Conservation (phyloP, 129 eudicot species). For the Saposhnikovia divaricata region DNA sequence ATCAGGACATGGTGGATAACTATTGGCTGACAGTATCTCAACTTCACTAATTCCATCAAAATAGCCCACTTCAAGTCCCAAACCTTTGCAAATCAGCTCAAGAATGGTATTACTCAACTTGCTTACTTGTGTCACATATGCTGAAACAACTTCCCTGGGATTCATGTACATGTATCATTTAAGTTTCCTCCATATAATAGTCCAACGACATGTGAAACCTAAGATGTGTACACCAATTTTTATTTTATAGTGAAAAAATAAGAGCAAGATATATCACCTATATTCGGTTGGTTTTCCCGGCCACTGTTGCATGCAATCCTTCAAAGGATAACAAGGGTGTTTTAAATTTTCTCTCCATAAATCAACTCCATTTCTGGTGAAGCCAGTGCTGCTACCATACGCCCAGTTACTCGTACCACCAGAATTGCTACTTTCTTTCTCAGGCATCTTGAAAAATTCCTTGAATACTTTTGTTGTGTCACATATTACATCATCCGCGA, state of each 20-base stretch:
- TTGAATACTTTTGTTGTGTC: not conserved
- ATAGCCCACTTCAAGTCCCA: slow-evolving; percentile 49
- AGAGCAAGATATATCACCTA: not conserved
- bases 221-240: not conserved
- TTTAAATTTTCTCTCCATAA: slow-evolving; percentile 16
- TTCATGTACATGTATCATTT: not conserved
- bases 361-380: slow-evolving; percentile 12
- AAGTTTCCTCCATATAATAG: not conserved
- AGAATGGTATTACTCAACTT: slow-evolving; percentile 44
- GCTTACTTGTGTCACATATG: slow-evolving; percentile 32
- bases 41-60: slow-evolving; percentile 39
- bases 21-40: slow-evolving; percentile 38
- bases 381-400: slow-evolving; percentile 8
- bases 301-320: slow-evolving; percentile 20
- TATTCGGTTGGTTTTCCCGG: slow-evolving; percentile 12
- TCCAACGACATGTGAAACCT: not conserved
- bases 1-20: slow-evolving; percentile 80
- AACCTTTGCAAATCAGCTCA: slow-evolving; percentile 53
- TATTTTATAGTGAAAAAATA: too few relatives aligned
- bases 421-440: not conserved
- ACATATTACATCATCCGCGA: not conserved
- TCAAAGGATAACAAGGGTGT: slow-evolving; percentile 17
- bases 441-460: slow-evolving; percentile 1
- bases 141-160: slow-evolving; percentile 40
- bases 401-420: not conserved